A percentile compares a stretch with the other conserved stretches of the same genome.
phyloP scores from a whole-genome alignment of 2,329 filamentous ascomycete genomes.

The Cercospora sp. region DNA sequence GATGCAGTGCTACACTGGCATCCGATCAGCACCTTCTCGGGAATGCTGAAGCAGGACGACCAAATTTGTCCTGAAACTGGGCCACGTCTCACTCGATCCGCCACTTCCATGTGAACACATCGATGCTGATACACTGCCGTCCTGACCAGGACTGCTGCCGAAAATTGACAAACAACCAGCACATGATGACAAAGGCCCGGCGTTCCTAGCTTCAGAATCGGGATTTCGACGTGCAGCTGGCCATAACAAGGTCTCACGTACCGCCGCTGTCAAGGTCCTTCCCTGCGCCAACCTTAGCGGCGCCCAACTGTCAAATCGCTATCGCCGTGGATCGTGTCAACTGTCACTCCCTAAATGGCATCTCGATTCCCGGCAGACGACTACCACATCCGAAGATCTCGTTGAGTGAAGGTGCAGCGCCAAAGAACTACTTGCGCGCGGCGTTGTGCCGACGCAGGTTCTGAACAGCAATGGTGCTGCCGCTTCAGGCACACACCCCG shows the following conservation, averaged over 20 bases:
- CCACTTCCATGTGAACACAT: neutral
- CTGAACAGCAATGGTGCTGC: neutral
- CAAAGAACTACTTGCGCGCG: neutral
- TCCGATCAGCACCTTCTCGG: neutral
- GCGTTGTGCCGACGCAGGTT: neutral
- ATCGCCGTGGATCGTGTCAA: neutral
- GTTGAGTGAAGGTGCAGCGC: neutral
- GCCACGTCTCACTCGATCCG: neutral
- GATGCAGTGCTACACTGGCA: neutral
- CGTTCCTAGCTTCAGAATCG: neutral
- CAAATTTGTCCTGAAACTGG: neutral
- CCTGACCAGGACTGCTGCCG: neutral
- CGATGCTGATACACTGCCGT: neutral
- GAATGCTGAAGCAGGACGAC: neutral
- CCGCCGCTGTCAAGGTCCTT: neutral
- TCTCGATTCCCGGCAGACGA: neutral
- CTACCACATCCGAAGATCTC: neutral
- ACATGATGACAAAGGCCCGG: neutral
- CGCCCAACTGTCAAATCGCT: neutral
- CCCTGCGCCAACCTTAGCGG: constrained; percentile 1
- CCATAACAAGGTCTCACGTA: neutral
- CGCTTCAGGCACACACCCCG: neutral
- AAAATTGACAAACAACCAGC: neutral
- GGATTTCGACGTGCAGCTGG: neutral
- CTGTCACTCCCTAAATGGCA: neutral